phyloP scores from a whole-genome alignment of 495 filamentous ascomycete species.

The Aspergillus bertholletiae region DNA sequence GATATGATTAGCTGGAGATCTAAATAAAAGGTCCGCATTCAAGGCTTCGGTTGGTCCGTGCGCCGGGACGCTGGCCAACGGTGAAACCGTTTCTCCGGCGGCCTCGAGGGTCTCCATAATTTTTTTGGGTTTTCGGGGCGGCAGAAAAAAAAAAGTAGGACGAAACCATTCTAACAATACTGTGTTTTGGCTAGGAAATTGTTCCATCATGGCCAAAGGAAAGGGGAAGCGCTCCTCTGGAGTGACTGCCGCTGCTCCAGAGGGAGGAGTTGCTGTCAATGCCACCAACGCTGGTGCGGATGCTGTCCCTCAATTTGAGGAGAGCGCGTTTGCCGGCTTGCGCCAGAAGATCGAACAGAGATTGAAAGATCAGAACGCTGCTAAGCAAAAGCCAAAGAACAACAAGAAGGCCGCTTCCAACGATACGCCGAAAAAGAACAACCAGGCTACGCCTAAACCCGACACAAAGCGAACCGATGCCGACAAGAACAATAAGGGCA shows the following conservation, averaged over 20 bases:
- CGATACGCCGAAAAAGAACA: constrained; percentile 22
- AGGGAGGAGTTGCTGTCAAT: constrained; percentile 15
- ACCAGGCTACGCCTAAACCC: constrained; percentile 25
- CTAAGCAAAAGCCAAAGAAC: constrained; percentile 44
- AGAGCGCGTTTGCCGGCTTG: constrained; percentile 57
- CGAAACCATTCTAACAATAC: constrained; percentile 5
- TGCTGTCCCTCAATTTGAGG: constrained; percentile 50
- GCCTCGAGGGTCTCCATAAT: constrained; percentile 13
- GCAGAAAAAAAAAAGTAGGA: constrained; percentile 29
- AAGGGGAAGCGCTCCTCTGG: constrained; percentile 41
- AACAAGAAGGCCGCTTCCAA: constrained; percentile 24
- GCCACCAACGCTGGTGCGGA: constrained; percentile 21
- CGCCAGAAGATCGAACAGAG: constrained; percentile 61
- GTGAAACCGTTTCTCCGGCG: constrained; percentile 29
- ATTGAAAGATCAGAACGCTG: constrained; percentile 44
- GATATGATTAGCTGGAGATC: background rate
- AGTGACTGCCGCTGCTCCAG: constrained; percentile 20
- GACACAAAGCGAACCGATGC: constrained; percentile 27
- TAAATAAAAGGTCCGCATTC: constrained; percentile 4
- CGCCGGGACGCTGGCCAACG: constrained; percentile 12
- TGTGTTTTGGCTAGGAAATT: constrained; percentile 13
- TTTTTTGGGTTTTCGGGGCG: constrained; percentile 18
- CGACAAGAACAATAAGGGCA: constrained; percentile 40
- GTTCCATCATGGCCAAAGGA: constrained; percentile 33
- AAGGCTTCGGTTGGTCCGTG: constrained; percentile 11